These are phyloP conservation scores for Phytophthora brassicae DNA, from an alignment of 352 stramenopile species.

Conservation along the genomic window DNA sequence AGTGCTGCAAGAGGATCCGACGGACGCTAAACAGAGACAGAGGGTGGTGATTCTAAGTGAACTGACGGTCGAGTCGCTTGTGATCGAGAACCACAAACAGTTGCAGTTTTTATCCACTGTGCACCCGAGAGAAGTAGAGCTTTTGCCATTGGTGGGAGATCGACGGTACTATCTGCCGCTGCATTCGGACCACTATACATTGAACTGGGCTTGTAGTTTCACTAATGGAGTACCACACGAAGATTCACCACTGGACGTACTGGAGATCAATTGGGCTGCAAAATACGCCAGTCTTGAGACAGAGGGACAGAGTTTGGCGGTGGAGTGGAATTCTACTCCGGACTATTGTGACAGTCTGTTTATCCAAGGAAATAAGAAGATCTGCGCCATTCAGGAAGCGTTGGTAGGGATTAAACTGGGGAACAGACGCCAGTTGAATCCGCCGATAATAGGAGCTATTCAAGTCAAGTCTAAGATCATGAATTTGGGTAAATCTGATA, in stretches of 20 bases:
- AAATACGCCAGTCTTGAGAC: not conserved
- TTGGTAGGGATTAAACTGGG: constrained; percentile 15
- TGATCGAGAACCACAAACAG: constrained; percentile 5
- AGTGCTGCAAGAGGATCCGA: constrained; percentile 20
- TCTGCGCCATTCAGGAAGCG: constrained; percentile 32
- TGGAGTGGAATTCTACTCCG: constrained; percentile 25
- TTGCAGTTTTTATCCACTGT: constrained; percentile 42
- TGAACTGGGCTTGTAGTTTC: constrained; percentile 48
- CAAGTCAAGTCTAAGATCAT: constrained; percentile 58
- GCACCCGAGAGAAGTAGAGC: constrained; percentile 42
- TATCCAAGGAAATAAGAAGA: constrained; percentile 17
- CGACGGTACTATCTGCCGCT: constrained; percentile 63
- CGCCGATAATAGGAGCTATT: constrained; percentile 54
- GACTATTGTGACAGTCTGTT: constrained; percentile 33
- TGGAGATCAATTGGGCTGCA: constrained; percentile 21
- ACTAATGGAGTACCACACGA: constrained; percentile 22
- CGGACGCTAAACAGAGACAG: constrained; percentile 6
- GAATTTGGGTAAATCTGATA: constrained; percentile 43
- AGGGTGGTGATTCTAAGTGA: constrained; percentile 28
- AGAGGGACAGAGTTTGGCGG: not conserved
- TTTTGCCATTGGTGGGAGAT: constrained; percentile 47
- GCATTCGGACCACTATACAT: constrained; percentile 48
- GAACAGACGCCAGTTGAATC: constrained; percentile 11
- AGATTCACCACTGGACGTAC: constrained; percentile 34
- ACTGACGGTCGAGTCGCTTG: not conserved